Base-by-base conservation (phyloP, 2,329 filamentous ascomycete species). In the Pseudogymnoascus sp. region DNA sequence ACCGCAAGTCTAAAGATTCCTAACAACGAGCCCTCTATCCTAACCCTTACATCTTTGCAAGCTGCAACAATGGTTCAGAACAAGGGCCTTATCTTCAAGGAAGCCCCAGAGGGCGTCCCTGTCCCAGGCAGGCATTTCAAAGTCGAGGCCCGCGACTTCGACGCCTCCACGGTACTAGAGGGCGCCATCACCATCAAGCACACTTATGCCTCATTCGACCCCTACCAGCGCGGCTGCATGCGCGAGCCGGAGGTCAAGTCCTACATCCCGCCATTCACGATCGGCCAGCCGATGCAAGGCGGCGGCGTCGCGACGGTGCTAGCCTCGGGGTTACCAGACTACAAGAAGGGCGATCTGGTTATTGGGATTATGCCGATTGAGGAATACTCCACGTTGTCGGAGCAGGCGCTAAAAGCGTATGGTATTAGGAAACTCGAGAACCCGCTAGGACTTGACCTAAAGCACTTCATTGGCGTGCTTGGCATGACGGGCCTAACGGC, bases 181-280 rank as follows among this genome's bases (percentile, higher is more conserved):
- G 88, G 89, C 67, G 87, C 91, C 42, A 74, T 96, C 59, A 84
- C 84, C 33, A 77, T 88, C 67, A 84, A 91, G 77, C 83, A 88
- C 69, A 82, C 88, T 71, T 91, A 89, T 74, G 80, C 86, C 67
- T 93, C 89, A 42, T 88, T 88, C 77, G 91, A 96, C 75, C 91
- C 91, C 1, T 96, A 96, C 79, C 85, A 90, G 79, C 88, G 92
- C 64, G 89, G 88, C 65, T 84, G 85, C 68, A 93, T 96, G 89
- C 86, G 90, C 59, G 75, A 80, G 59, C 72, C 88, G 6, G 74
- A 79, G 37, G 70, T 77, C 72, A 85, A 88, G 76, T 91, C 89
- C 8, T 95, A 92, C 79, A 74, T 79, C 21, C 79, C 86, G 1
- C 75, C 87, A 2, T 91, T 86, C 71, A 73, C 80, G 14, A 74